A percentile compares a stretch with the other conserved stretches of the same genome.
Evolutionary conservation across 2,329 filamentous ascomycete species (phyloP).

Genomic region (Calycina marina): DNA sequence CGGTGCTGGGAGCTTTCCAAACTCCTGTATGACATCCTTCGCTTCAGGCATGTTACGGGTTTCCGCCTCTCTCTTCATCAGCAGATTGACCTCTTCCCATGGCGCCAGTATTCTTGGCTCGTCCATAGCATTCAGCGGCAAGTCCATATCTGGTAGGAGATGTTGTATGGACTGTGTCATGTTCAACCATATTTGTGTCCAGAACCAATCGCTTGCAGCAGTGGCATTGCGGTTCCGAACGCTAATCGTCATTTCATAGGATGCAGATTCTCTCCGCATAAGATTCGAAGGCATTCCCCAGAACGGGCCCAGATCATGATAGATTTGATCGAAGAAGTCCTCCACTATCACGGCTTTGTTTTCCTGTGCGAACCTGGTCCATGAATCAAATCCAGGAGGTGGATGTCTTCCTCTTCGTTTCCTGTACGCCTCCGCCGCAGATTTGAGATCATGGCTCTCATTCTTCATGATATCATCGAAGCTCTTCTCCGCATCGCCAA

Average conservation of each 20-base stretch:
- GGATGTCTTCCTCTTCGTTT: constrained; percentile 42
- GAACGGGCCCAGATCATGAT: constrained; percentile 34
- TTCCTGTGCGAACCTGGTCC: constrained; percentile 38
- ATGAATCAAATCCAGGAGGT: constrained; percentile 46
- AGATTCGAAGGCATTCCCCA: constrained; percentile 30
- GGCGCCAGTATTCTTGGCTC: constrained; percentile 46
- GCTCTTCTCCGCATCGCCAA: constrained; percentile 25
- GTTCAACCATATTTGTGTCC: constrained; percentile 27
- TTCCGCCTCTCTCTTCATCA: constrained; percentile 33
- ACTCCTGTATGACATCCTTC: constrained; percentile 35
- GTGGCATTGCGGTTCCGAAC: constrained; percentile 37
- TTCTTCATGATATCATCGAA: constrained; percentile 28
- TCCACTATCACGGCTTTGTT: constrained; percentile 40
- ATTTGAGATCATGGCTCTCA: constrained; percentile 28
- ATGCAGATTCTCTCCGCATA: constrained; percentile 34
- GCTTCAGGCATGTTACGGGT: constrained; percentile 37
- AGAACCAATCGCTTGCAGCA: constrained; percentile 28
- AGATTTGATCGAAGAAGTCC: constrained; percentile 43
- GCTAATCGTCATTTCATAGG: constrained; percentile 47
- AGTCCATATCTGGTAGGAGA: constrained; percentile 47
- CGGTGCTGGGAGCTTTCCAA: constrained; percentile 28
- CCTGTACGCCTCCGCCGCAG: constrained; percentile 37
- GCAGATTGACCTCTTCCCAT: constrained; percentile 37
- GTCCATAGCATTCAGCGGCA: constrained; percentile 50
- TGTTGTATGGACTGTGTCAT: constrained; percentile 29